Evolutionary conservation across 2,329 filamentous ascomycete species (phyloP).

Genomic region (Fusarium albosuccineum): DNA sequence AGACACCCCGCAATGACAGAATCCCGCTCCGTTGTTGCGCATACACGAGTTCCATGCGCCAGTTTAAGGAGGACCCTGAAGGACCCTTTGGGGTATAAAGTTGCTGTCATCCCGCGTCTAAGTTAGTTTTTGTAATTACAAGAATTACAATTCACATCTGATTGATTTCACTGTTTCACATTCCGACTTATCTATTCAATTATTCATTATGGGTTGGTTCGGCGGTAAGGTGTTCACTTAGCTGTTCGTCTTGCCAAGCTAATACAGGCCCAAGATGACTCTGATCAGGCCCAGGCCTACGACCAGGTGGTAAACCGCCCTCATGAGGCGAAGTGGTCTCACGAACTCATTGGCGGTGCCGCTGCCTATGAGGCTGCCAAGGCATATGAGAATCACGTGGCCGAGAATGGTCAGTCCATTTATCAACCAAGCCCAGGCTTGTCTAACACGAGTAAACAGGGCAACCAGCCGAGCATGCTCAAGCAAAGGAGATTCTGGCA

Average conservation of each 20-base stretch:
- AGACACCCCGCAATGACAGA: slow-evolving; percentile 4
- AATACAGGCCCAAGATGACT: slow-evolving; percentile 33
- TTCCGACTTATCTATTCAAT: not conserved
- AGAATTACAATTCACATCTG: not conserved
- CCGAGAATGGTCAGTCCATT: slow-evolving; percentile 38
- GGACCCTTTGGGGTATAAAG: slow-evolving; percentile 23
- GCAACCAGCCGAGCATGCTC: slow-evolving; percentile 45
- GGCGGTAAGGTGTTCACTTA: not conserved
- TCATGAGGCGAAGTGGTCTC: slow-evolving; percentile 50
- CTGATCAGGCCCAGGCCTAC: slow-evolving; percentile 41
- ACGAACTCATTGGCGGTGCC: slow-evolving; percentile 49
- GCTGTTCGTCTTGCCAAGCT: not conserved
- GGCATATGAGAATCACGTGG: slow-evolving; percentile 48
- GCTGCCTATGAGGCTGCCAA: slow-evolving; percentile 50
- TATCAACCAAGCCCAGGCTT: no score
- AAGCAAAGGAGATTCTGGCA: slow-evolving; percentile 48
- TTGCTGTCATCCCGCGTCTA: not conserved
- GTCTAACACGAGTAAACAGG: slow-evolving; percentile 26
- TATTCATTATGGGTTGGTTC: slow-evolving; percentile 35
- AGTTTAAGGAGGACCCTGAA: not conserved
- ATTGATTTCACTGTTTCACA: no score
- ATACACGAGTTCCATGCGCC: not conserved
- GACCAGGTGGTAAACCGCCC: slow-evolving; percentile 41
- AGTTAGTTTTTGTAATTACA: not conserved
- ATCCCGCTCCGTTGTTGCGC: not conserved